A percentile compares a stretch with the other conserved stretches of the same genome.
These are phyloP conservation scores for Gymnopus androsaceus DNA, from an alignment of 1,284 basidiomycete species.

Conservation along the genomic window DNA sequence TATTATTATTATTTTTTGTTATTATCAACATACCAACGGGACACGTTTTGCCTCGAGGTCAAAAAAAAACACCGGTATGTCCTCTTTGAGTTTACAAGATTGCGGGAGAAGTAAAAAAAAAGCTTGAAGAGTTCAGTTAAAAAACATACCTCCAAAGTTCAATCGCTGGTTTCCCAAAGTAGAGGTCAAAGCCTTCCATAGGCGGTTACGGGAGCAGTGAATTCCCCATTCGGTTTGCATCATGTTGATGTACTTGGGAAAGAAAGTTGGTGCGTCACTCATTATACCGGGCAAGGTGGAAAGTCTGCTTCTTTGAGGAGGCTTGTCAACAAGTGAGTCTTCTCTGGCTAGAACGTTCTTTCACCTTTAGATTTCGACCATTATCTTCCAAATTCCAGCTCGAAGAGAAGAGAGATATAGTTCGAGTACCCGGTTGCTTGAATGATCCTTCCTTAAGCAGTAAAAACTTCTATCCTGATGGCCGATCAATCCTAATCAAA, in stretches of 20 bases:
- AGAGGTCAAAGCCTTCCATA: constrained; percentile 11
- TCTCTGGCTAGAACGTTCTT: too few relatives aligned
- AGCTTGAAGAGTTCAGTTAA: neutral
- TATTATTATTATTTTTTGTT: neutral
- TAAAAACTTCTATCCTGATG: constrained; percentile 15
- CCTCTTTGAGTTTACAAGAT: too few relatives aligned
- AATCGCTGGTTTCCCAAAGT: neutral
- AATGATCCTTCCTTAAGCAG: constrained; percentile 4
- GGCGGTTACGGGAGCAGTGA: neutral
- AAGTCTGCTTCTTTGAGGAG: too few relatives aligned
- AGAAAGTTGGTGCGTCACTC: too few relatives aligned
- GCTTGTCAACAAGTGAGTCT: too few relatives aligned
- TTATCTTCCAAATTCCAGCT: neutral
- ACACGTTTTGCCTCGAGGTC: neutral
- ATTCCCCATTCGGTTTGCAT: neutral
- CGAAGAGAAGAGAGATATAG: too few relatives aligned
- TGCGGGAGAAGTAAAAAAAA: neutral
- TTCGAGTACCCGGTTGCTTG: too few relatives aligned
- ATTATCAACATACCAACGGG: neutral
- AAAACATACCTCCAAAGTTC: too few relatives aligned
- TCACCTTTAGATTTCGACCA: too few relatives aligned
- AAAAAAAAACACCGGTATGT: neutral
- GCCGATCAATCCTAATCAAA: constrained; percentile 13
- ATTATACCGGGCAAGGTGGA: too few relatives aligned
- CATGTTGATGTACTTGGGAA: too few relatives aligned